phyloP scores from a whole-genome alignment of 169 alveolate genomes.

The Eimeria sp. region DNA sequence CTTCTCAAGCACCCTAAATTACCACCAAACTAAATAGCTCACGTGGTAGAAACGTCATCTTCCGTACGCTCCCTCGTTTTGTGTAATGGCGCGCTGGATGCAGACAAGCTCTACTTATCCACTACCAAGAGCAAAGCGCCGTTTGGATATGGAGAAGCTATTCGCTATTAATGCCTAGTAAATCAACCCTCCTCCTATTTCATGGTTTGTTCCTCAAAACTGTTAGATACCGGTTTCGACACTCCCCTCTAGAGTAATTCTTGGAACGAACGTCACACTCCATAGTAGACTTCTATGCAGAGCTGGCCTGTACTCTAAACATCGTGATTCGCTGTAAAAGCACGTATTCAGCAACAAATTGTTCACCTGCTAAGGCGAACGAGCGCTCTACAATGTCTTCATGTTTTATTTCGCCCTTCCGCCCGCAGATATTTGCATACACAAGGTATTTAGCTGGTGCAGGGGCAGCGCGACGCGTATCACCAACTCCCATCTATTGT shows the following conservation, averaged over 20 bases:
- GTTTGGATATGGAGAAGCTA: neutral
- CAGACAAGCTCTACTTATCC: neutral
- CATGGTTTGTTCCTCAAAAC: neutral
- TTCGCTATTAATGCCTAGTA: neutral
- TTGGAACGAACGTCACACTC: neutral
- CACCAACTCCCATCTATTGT: neutral
- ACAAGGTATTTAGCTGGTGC: neutral
- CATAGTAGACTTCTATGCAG: neutral
- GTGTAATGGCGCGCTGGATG: neutral
- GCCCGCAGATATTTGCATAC: neutral
- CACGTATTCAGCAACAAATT: neutral
- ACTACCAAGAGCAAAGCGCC: neutral
- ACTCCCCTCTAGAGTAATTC: neutral
- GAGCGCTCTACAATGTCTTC: neutral
- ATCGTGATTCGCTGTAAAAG: neutral
- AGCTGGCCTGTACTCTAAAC: neutral
- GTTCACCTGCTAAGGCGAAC: neutral
- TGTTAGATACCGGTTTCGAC: neutral
- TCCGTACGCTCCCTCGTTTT: neutral
- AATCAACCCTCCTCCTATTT: neutral
- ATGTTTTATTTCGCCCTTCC: neutral
- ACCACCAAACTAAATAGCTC: neutral
- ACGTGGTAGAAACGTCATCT: neutral
- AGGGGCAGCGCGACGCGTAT: neutral
- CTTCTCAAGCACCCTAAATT: neutral